These are phyloP conservation scores for Sphagnum fallax DNA, from an alignment of 228 moss, liverwort and hornwort genomes.

Conservation along the genomic window DNA sequence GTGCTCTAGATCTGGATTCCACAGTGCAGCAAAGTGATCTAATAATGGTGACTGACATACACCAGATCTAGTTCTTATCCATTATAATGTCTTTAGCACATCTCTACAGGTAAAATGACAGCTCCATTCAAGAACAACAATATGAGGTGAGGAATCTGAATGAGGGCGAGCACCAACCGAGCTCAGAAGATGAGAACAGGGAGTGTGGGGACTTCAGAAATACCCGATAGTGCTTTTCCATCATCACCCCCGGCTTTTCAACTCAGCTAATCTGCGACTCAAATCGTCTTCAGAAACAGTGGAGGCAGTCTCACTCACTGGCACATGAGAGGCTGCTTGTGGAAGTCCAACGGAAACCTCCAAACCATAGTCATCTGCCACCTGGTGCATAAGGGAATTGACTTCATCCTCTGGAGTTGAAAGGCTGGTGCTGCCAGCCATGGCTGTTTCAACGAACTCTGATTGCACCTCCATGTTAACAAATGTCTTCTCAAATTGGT, in stretches of 20 bases:
- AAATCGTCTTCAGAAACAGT: slow-evolving; percentile 49
- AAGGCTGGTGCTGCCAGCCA: slow-evolving; percentile 51
- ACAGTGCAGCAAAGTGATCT: no score
- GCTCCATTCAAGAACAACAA: no score
- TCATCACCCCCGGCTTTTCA: slow-evolving; percentile 41
- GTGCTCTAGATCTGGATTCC: no score
- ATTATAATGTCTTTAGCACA: no score
- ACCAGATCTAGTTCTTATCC: no score
- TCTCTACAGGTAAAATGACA: no score
- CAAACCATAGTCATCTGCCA: slow-evolving; percentile 52
- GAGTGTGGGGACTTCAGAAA: no score
- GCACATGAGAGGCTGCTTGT: slow-evolving; percentile 36
- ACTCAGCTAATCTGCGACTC: slow-evolving; percentile 54
- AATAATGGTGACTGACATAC: no score
- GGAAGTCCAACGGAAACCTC: slow-evolving; percentile 55
- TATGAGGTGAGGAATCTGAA: no score
- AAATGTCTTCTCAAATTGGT: slow-evolving; percentile 54
- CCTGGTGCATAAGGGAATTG: slow-evolving; percentile 59
- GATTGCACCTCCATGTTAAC: slow-evolving; percentile 62
- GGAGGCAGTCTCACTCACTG: slow-evolving; percentile 32
- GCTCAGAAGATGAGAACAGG: no score
- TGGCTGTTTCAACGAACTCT: slow-evolving; percentile 47
- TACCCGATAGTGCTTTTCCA: no score
- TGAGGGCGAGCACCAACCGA: no score
- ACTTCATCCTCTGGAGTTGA: slow-evolving; percentile 59